Evolutionary conservation across 2,329 filamentous ascomycete species (phyloP).

Genomic region (Ceratocystiopsis minuta): DNA sequence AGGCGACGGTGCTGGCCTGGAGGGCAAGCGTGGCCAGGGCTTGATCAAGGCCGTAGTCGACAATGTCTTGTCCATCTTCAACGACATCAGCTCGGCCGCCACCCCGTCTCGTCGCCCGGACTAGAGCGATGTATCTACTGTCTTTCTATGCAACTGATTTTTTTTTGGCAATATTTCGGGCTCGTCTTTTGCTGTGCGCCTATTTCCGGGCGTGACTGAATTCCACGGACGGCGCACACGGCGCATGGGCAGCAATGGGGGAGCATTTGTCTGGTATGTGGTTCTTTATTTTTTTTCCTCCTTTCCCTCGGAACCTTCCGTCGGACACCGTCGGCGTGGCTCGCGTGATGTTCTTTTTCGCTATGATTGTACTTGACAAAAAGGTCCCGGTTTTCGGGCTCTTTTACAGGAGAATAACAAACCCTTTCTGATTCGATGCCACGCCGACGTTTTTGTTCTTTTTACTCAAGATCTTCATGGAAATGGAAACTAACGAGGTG

Average conservation of each 20-base stretch:
- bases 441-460: too few species aligned
- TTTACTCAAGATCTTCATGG: too few species aligned
- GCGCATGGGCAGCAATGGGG: too few species aligned
- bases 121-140: background rate
- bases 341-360: slow-evolving; percentile 9
- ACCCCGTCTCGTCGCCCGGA: too few species aligned
- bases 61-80: slow-evolving; percentile 32
- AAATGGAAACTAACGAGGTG: too few species aligned
- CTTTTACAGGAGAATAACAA: slow-evolving; percentile 8
- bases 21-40: slow-evolving; percentile 35
- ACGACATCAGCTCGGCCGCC: slow-evolving; percentile 19
- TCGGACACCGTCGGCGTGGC: slow-evolving; percentile 3
- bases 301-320: too few species aligned
- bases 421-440: slow-evolving; percentile 3
- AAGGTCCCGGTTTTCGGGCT: slow-evolving; percentile 1
- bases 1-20: slow-evolving; percentile 22
- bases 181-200: slow-evolving; percentile 1
- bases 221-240: too few species aligned
- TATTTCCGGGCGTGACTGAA: too few species aligned
- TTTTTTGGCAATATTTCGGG: background rate
- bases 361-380: slow-evolving; percentile 11
- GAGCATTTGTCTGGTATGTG: background rate
- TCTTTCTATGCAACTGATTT: too few species aligned
- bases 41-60: slow-evolving; percentile 51
- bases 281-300: background rate